Evolutionary conservation across 1,284 basidiomycete species (phyloP), one percentile per base, ranked within the genome.

Genomic region (Austropuccinia psidii): DNA sequence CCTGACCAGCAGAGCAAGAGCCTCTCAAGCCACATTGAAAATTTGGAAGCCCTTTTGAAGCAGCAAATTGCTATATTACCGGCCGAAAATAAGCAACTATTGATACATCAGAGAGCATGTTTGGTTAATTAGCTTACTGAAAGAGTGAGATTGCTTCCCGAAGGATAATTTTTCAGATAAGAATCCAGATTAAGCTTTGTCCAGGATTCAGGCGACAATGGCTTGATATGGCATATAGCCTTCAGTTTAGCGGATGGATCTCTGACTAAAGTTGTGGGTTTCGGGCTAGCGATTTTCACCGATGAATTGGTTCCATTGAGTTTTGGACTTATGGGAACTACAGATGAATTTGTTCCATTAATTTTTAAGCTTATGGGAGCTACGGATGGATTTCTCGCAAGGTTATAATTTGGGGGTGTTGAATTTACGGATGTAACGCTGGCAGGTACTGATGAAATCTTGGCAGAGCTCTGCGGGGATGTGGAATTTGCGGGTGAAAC

Each of bases 11-110:
- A 74, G 45, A 58, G 27, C 72, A 74, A 41, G 21, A 13, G 27
- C 66, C 54, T 1, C 72, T 62, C 57, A 74, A 58, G 31, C 72
- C 72, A 33, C 72, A 74, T 31, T 57, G 58, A 50, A 74, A 74
- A 39, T 65, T 74, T 4, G 61, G 39, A 11, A 60, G 21, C 21
- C 62, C 62, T 49, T 58, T 39, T 1, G 72, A 45, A 35, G 72
- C 7, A 8, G 72, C 72, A 33, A 57, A 74, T 65, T 62, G 33
- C 72, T 74, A n/a, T n/a, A n/a, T n/a, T n/a, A n/a, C n/a, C n/a
- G n/a, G n/a, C n/a, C n/a, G n/a, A 54, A 74, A 0, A 49, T 35
- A 29, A 50, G 64, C 27, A 9, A 9, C 15, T 15, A 35, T 8
- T 45, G 58, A 58, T 35, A 39, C 41, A 61, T 2, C 2, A 21